These are phyloP conservation scores for Macadamia tetraphylla DNA, from an alignment of 164 flowering plant genomes.

Conservation along the genomic window DNA sequence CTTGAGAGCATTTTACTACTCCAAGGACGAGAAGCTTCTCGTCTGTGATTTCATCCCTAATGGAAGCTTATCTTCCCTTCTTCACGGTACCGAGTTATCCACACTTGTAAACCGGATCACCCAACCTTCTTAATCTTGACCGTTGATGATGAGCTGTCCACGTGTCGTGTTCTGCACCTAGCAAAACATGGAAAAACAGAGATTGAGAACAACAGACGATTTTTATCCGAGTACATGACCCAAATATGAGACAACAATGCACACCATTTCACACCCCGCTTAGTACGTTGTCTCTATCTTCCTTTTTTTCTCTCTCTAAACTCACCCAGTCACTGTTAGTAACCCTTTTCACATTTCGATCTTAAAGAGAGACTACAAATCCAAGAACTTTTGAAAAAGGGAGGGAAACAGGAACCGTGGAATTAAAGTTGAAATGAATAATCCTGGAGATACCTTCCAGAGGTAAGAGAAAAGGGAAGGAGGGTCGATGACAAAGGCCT, in stretches of 20 bases:
- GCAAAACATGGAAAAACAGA: too few relatives aligned
- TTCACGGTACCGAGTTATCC: too few relatives aligned
- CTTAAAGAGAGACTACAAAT: background rate
- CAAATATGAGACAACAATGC: conserved; percentile 10
- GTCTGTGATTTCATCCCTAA: too few relatives aligned
- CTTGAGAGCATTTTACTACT: too few relatives aligned
- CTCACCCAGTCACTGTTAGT: background rate
- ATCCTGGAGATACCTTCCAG: conserved; percentile 75
- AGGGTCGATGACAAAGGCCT: conserved; percentile 87
- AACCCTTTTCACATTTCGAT: background rate
- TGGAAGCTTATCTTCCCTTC: too few relatives aligned
- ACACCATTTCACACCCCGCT: conserved; percentile 28
- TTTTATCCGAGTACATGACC: conserved; percentile 1
- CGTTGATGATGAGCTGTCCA: too few relatives aligned
- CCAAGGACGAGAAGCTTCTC: too few relatives aligned
- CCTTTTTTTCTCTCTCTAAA: background rate
- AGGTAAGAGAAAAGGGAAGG: conserved; percentile 88
- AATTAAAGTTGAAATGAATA: background rate
- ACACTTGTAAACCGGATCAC: too few relatives aligned
- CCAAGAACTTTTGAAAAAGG: background rate
- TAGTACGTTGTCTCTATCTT: conserved; percentile 42
- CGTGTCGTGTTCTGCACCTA: too few relatives aligned
- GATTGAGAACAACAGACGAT: too few relatives aligned
- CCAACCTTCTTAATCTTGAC: too few relatives aligned
- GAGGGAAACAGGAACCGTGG: background rate